These are phyloP conservation scores for Hondaea fermentalgiana DNA, from an alignment of 108 stramenopile species.

Conservation along the genomic window DNA sequence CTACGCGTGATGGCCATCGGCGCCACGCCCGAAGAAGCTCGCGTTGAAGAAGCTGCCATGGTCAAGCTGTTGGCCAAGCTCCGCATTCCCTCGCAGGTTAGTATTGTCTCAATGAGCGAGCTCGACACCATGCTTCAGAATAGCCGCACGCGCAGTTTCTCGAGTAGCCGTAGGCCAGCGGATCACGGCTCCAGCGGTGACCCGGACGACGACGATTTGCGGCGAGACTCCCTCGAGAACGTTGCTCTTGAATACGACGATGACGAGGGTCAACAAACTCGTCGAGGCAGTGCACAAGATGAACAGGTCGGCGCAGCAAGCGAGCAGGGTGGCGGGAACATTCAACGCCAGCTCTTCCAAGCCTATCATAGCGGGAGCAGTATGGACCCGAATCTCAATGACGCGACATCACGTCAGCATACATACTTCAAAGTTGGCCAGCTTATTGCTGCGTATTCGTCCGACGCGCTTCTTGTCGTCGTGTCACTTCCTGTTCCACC, in stretches of 20 bases:
- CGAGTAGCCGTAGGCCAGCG: no score
- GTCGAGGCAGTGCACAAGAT: background rate
- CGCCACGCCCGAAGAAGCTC: background rate
- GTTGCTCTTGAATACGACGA: background rate
- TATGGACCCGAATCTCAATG: background rate
- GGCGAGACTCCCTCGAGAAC: background rate
- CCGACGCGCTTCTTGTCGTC: background rate
- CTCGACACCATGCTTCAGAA: background rate
- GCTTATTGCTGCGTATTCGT: background rate
- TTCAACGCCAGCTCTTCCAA: background rate
- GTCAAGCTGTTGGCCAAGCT: background rate
- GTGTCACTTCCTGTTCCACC: background rate
- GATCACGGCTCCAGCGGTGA: background rate
- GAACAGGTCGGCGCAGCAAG: background rate
- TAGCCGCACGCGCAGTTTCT: background rate
- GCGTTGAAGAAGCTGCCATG: background rate
- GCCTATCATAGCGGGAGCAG: background rate
- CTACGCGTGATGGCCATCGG: constrained; percentile 10
- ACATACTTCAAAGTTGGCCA: background rate
- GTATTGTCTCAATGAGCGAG: background rate
- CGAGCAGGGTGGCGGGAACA: no score
- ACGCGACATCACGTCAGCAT: background rate
- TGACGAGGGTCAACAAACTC: background rate
- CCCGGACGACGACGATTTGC: background rate
- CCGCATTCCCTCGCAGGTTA: background rate